phyloP scores from a whole-genome alignment of 2,329 filamentous ascomycete genomes.

The Anthostomella pinea region DNA sequence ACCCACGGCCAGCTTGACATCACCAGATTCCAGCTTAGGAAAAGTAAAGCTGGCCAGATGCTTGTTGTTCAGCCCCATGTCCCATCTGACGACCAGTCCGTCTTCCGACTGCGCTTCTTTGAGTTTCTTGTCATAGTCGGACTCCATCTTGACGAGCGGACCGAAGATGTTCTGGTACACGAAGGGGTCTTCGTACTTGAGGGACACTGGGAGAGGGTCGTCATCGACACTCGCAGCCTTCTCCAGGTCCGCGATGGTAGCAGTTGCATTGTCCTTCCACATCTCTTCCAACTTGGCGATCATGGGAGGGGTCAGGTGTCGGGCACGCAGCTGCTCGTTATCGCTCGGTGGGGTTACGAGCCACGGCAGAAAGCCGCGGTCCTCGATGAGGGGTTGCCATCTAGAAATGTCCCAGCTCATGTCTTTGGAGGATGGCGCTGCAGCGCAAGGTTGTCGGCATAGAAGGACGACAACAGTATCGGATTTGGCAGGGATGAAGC shows the following conservation, averaged over 20 bases:
- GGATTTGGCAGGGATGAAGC: conserved; percentile 97
- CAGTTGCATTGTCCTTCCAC: conserved; percentile 93
- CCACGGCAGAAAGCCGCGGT: conserved; percentile 92
- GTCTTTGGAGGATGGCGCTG: conserved; percentile 93
- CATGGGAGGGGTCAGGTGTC: conserved; percentile 88
- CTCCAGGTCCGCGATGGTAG: conserved; percentile 87
- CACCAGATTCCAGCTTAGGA: conserved; percentile 94
- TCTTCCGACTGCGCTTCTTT: conserved; percentile 98
- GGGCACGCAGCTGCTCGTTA: conserved; percentile 90
- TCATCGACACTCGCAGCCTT: conserved; percentile 91
- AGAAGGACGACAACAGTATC: conserved; percentile 96
- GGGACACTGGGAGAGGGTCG: conserved; percentile 85
- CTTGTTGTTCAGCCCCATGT: conserved; percentile 94
- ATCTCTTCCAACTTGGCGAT: conserved; percentile 96
- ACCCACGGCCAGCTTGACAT: conserved; percentile 95
- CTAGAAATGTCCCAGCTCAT: conserved; percentile 99
- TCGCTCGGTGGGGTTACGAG: conserved; percentile 86
- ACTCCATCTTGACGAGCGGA: conserved; percentile 96
- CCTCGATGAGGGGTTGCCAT: conserved; percentile 97
- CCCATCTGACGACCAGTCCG: conserved; percentile 90
- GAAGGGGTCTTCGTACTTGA: conserved; percentile 95
- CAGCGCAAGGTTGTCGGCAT: conserved; percentile 93
- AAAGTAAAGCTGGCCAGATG: conserved; percentile 93
- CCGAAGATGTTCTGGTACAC: conserved; percentile 99
- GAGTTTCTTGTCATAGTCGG: conserved; percentile 97